These are phyloP conservation scores for Linum tenue DNA, from an alignment of 345 rosid genomes.

Conservation along the genomic window DNA sequence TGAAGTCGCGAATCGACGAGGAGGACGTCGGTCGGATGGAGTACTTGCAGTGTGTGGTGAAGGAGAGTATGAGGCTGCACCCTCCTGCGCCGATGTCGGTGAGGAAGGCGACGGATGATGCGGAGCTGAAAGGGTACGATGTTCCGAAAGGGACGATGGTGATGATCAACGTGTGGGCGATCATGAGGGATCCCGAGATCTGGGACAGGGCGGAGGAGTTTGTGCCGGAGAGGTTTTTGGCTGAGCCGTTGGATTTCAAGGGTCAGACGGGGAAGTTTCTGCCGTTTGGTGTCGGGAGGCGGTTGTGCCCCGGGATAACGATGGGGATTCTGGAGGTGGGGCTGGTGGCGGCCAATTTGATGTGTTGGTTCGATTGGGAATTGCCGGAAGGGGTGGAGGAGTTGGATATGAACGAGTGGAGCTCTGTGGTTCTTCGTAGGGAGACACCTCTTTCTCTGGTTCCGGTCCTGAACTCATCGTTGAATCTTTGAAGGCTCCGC, in stretches of 20 bases:
- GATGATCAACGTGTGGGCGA: constrained; percentile 2
- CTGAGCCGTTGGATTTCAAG: background rate
- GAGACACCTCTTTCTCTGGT: background rate
- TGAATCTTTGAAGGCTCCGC: too few species aligned
- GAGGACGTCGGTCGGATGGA: background rate
- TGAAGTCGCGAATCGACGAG: background rate
- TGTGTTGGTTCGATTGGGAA: background rate
- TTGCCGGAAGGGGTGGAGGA: background rate
- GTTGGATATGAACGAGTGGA: background rate
- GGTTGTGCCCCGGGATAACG: background rate
- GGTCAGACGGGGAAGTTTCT: background rate
- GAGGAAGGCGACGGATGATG: background rate
- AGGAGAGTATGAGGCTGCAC: constrained; percentile 9
- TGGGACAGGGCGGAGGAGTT: background rate
- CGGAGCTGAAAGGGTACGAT: constrained; percentile 1
- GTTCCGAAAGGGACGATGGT: constrained; percentile 8
- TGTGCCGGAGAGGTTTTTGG: background rate
- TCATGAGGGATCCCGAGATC: constrained; percentile 3
- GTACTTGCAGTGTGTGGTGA: constrained; percentile 3
- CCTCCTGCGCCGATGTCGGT: background rate
- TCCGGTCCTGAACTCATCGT: background rate
- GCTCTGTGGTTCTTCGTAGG: background rate
- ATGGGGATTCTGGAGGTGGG: background rate
- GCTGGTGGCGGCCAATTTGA: background rate
- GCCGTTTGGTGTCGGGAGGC: background rate